Conservation (phyloP, 352 stramenopile species). For the Phytophthora multivora region DNA sequence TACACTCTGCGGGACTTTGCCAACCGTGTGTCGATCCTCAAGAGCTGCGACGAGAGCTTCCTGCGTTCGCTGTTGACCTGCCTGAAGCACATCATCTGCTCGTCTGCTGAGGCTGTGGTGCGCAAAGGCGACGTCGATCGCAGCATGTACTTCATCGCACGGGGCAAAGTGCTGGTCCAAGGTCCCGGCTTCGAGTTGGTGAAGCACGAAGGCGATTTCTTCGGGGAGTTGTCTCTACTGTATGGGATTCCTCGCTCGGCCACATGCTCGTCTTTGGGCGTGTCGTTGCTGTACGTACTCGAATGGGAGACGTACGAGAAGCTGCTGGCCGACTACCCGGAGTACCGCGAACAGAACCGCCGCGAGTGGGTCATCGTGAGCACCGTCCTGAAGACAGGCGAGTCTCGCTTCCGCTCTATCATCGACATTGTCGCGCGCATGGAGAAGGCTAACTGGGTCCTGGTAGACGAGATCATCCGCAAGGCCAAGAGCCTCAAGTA, state of each 20-base stretch:
- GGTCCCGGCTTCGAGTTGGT: constrained; percentile 70
- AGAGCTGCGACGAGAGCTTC: constrained; percentile 74
- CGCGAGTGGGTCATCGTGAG: constrained; percentile 79
- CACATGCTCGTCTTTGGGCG: constrained; percentile 67
- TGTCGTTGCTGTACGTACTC: constrained; percentile 79
- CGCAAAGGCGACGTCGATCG: constrained; percentile 72
- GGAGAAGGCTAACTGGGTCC: constrained; percentile 65
- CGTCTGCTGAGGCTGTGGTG: constrained; percentile 56
- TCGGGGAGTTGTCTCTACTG: constrained; percentile 71
- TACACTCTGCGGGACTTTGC: constrained; percentile 68
- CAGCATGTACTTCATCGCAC: constrained; percentile 79
- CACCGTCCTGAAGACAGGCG: constrained; percentile 57
- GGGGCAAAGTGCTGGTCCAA: constrained; percentile 64
- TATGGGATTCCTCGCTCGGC: constrained; percentile 80
- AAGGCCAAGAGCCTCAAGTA: constrained; percentile 71
- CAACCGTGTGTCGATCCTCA: constrained; percentile 62
- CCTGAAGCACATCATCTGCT: constrained; percentile 74
- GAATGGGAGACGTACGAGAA: constrained; percentile 78
- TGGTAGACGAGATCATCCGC: constrained; percentile 71
- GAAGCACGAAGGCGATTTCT: constrained; percentile 80
- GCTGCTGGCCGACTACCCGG: constrained; percentile 68
- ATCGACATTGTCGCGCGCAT: constrained; percentile 70
- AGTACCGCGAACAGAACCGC: constrained; percentile 75
- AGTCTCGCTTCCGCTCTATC: constrained; percentile 75
- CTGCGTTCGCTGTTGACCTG: constrained; percentile 61